Conservation (phyloP, 176 grass and related monocot genomes). For the Oropetium thomaeum region DNA sequence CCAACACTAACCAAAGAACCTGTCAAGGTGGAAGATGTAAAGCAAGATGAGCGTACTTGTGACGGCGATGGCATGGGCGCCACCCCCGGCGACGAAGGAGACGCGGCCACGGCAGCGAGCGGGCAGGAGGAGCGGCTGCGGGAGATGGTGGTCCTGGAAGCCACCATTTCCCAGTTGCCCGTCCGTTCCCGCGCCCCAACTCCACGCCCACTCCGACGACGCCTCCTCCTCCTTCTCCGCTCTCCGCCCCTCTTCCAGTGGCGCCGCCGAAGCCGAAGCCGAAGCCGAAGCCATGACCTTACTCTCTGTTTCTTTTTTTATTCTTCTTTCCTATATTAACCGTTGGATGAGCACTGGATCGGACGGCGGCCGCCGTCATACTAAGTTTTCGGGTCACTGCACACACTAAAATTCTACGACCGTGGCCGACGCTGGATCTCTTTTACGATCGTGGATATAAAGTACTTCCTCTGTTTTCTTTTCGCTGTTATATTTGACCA, state of each 20-base stretch:
- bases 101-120: slow-evolving; percentile 47
- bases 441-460: too few species aligned
- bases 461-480: too few species aligned
- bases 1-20: background rate
- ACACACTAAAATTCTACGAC: too few species aligned
- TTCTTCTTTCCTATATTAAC: too few species aligned
- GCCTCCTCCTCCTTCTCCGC: slow-evolving; percentile 25
- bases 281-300: too few species aligned
- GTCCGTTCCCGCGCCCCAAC: slow-evolving; percentile 86
- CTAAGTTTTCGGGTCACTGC: too few species aligned
- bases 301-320: too few species aligned
- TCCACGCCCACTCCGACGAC: slow-evolving; percentile 47
- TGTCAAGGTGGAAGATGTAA: background rate
- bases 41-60: slow-evolving; percentile 32
- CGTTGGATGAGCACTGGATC: too few species aligned
- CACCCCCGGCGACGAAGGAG: slow-evolving; percentile 67
- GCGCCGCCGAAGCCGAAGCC: slow-evolving; percentile 20
- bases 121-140: slow-evolving; percentile 51
- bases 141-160: slow-evolving; percentile 53
- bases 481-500: too few species aligned
- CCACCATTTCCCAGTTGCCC: slow-evolving; percentile 75
- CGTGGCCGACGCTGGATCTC: too few species aligned
- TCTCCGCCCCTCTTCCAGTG: background rate
- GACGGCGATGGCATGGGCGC: slow-evolving; percentile 76
- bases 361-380: too few species aligned